Conservation (phyloP, 164 flowering plant species). For the Kingdonia uniflora region DNA sequence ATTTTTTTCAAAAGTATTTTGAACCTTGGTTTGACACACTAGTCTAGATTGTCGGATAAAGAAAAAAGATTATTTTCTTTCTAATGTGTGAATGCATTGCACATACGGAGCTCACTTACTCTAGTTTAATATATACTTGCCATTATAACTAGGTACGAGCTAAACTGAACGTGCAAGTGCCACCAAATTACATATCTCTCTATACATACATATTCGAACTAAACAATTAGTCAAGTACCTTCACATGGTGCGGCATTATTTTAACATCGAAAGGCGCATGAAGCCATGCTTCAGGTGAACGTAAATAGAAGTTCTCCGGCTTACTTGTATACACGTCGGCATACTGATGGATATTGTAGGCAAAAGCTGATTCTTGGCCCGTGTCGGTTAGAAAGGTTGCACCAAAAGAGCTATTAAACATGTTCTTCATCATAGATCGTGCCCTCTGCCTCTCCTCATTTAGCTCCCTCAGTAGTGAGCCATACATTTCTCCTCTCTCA, state of each 20-base stretch:
- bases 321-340: slow-evolving; percentile 97
- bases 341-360: slow-evolving; percentile 87
- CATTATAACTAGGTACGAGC: too few relatives aligned
- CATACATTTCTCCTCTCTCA: slow-evolving; percentile 35
- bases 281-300: slow-evolving; percentile 88
- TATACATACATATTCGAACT: not conserved
- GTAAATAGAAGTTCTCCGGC: slow-evolving; percentile 74
- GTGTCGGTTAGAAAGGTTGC: slow-evolving; percentile 91
- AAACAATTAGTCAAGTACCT: slow-evolving; percentile 36
- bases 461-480: slow-evolving; percentile 47
- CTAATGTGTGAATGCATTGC: too few relatives aligned
- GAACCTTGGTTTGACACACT: too few relatives aligned
- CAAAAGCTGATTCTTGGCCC: slow-evolving; percentile 93
- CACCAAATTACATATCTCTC: too few relatives aligned
- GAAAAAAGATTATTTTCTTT: too few relatives aligned
- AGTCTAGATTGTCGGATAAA: too few relatives aligned
- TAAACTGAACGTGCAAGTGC: too few relatives aligned
- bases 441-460: slow-evolving; percentile 73
- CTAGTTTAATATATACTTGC: too few relatives aligned
- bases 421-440: slow-evolving; percentile 53
- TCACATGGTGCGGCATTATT: slow-evolving; percentile 96
- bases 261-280: slow-evolving; percentile 84
- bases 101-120: too few relatives aligned
- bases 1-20: too few relatives aligned
- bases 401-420: slow-evolving; percentile 91